phyloP scores from a whole-genome alignment of 805 yeast genomes.

The Cyberlindnera xylosilytica region DNA sequence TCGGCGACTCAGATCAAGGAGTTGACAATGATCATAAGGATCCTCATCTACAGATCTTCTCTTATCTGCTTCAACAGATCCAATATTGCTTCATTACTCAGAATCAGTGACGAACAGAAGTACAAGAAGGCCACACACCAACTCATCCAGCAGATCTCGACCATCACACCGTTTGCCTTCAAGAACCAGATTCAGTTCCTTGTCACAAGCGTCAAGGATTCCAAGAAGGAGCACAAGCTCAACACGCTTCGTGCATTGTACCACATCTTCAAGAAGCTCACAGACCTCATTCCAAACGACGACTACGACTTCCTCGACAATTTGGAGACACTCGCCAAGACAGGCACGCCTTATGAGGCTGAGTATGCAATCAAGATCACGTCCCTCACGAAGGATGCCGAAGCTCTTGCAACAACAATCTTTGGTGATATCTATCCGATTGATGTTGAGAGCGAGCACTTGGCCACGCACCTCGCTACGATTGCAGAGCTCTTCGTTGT shows the following conservation, averaged over 20 bases:
- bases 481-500: conserved; percentile 55
- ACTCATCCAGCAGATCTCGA: conserved; percentile 56
- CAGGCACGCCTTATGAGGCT: conserved; percentile 60
- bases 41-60: conserved; percentile 61
- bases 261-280: conserved; percentile 52
- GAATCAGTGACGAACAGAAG: conserved; percentile 31
- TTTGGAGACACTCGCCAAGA: conserved; percentile 43
- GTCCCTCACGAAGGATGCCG: conserved; percentile 43
- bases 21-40: conserved; percentile 49
- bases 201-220: conserved; percentile 35
- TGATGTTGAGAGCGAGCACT: conserved; percentile 31
- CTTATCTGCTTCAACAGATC: conserved; percentile 62
- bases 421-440: conserved; percentile 49
- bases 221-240: conserved; percentile 16
- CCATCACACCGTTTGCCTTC: conserved; percentile 59
- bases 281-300: conserved; percentile 44
- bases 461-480: conserved; percentile 56
- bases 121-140: conserved; percentile 43
- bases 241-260: conserved; percentile 54
- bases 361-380: conserved; percentile 61
- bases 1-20: conserved; percentile 40
- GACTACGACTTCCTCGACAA: conserved; percentile 39
- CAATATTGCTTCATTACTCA: conserved; percentile 54
- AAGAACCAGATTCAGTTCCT: conserved; percentile 55
- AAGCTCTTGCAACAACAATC: conserved; percentile 37